Conservation (phyloP, 257 asterid species). For the Jasminum sambac region DNA sequence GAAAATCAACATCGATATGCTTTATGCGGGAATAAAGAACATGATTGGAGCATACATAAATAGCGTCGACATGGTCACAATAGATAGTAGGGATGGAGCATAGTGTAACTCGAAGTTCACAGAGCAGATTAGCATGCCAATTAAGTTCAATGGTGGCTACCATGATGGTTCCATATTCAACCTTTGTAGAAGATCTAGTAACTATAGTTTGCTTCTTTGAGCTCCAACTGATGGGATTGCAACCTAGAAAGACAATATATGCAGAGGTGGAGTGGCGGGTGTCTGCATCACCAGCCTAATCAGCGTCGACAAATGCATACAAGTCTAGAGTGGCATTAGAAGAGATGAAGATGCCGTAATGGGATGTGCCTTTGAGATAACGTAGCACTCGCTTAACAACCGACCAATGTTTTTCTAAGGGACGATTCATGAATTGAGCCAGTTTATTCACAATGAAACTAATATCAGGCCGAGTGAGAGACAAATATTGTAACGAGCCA, state of each 20-base stretch:
- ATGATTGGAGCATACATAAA: too few relatives aligned
- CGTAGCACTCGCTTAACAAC: neutral
- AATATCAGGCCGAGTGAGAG: too few relatives aligned
- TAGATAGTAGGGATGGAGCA: neutral
- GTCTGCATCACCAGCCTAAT: neutral
- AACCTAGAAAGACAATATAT: neutral
- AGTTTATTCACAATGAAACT: too few relatives aligned
- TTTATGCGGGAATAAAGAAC: too few relatives aligned
- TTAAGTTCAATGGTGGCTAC: neutral
- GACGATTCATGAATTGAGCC: too few relatives aligned
- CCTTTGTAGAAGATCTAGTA: slow-evolving; percentile 7
- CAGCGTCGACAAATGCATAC: neutral
- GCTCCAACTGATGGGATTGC: neutral
- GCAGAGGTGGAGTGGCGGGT: neutral
- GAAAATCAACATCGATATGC: too few relatives aligned
- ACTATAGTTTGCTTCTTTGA: neutral
- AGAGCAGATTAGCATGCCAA: neutral
- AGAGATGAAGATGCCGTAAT: neutral
- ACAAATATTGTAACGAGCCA: too few relatives aligned
- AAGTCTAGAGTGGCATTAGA: neutral
- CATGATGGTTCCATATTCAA: neutral
- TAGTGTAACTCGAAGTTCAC: neutral
- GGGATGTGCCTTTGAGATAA: neutral
- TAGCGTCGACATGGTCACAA: neutral
- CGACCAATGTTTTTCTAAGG: neutral